Percentiles rank a stretch among this genome's conserved stretches.
Evolutionary conservation across 768 basidiomycete genomes (phyloP).

Genomic region (Phaffia tasmanica): DNA sequence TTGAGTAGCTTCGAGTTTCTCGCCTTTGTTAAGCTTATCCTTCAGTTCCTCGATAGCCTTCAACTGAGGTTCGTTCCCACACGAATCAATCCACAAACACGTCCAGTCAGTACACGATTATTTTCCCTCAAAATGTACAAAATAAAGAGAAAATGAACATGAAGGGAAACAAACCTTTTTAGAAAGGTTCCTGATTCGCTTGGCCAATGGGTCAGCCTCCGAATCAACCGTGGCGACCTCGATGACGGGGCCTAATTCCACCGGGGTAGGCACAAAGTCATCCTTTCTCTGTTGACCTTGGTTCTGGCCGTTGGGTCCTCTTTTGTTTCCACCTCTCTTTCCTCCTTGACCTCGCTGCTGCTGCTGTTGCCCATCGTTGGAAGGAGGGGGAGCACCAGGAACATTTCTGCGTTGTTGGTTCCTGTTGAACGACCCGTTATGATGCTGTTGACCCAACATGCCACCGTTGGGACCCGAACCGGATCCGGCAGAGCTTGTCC

Average conservation of each 20-base stretch:
- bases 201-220: constrained; percentile 59
- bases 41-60: constrained; percentile 99
- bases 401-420: constrained; percentile 34
- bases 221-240: neutral
- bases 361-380: constrained; percentile 38
- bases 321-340: constrained; percentile 18
- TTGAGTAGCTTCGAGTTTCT: constrained; percentile 87
- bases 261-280: constrained; percentile 8
- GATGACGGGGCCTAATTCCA: constrained; percentile 1
- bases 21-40: constrained; percentile 77
- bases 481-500: constrained; percentile 28
- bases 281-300: constrained; percentile 8
- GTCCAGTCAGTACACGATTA: constrained; percentile 16
- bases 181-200: constrained; percentile 86
- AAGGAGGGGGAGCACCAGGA: constrained; percentile 39
- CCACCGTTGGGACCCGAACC: neutral
- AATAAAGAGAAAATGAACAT: neutral
- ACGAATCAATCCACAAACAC: neutral
- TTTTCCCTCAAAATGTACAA: too few species aligned
- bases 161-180: constrained; percentile 62
- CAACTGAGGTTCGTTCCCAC: constrained; percentile 46
- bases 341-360: constrained; percentile 28
- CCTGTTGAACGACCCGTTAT: constrained; percentile 29
- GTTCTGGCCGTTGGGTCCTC: constrained; percentile 12
- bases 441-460: constrained; percentile 36